Percentiles rank a stretch among this genome's conserved stretches.
These are phyloP conservation scores for Triadica sebifera DNA, from an alignment of 345 rosid species.

Conservation along the genomic window DNA sequence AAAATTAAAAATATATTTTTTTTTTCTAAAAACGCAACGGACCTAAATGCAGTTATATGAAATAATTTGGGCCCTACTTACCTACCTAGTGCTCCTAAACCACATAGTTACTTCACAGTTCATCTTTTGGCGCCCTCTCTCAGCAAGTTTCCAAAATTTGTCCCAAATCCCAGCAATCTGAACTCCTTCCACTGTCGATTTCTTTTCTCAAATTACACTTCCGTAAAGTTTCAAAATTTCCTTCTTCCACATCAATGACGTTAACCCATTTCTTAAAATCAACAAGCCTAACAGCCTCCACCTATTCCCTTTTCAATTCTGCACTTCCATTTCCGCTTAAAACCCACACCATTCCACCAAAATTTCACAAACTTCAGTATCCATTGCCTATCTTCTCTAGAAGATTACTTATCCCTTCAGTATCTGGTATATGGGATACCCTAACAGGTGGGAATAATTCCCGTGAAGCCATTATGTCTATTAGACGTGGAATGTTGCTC, in stretches of 20 bases:
- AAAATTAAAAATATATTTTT: too few species aligned
- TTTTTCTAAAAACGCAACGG: too few species aligned
- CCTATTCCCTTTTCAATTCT: constrained; percentile 13
- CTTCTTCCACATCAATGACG: constrained; percentile 33
- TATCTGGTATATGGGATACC: constrained; percentile 81
- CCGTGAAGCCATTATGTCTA: constrained; percentile 59
- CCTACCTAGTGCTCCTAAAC: too few species aligned
- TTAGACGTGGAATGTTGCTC: constrained; percentile 74
- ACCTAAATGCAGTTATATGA: too few species aligned
- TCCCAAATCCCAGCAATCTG: background rate
- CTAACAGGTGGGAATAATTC: constrained; percentile 60
- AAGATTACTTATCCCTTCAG: constrained; percentile 69
- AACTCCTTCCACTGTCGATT: background rate
- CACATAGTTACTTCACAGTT: background rate
- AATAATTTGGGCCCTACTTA: too few species aligned
- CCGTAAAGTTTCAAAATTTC: background rate
- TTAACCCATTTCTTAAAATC: constrained; percentile 34
- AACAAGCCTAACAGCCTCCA: constrained; percentile 20
- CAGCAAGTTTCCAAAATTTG: too few species aligned
- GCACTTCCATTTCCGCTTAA: constrained; percentile 27
- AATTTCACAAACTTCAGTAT: constrained; percentile 28
- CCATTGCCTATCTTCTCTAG: constrained; percentile 44
- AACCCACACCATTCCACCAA: constrained; percentile 21
- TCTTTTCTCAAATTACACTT: background rate
- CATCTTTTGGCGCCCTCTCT: background rate